Conservation (phyloP, 306 rosid species). For the Cucurbita argyrosperma region DNA sequence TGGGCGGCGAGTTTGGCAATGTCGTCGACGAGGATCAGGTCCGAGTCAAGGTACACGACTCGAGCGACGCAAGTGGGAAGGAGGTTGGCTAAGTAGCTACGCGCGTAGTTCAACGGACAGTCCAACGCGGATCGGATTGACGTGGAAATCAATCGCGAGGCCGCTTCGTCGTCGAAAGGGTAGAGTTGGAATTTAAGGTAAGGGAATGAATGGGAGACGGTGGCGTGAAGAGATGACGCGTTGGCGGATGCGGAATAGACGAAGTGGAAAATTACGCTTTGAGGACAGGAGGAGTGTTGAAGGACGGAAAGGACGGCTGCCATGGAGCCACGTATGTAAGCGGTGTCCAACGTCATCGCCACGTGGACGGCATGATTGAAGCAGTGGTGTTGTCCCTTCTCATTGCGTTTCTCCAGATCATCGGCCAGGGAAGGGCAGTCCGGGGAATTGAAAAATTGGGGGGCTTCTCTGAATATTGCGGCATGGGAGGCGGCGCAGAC, state of each 20-base stretch:
- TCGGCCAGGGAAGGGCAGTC: slow-evolving; percentile 35
- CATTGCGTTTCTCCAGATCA: slow-evolving; percentile 8
- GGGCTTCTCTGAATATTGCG: slow-evolving; percentile 53
- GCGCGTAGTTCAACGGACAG: slow-evolving; percentile 83
- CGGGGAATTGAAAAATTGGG: slow-evolving; percentile 74
- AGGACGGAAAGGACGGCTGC: slow-evolving; percentile 76
- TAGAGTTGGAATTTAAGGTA: slow-evolving; percentile 62
- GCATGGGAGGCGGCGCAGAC: neutral
- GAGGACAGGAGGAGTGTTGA: slow-evolving; percentile 75
- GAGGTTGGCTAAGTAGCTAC: slow-evolving; percentile 47
- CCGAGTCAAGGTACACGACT: slow-evolving; percentile 77
- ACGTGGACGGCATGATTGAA: slow-evolving; percentile 47
- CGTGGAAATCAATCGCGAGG: slow-evolving; percentile 55
- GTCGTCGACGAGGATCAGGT: slow-evolving; percentile 74
- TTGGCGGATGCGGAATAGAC: slow-evolving; percentile 36
- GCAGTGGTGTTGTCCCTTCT: slow-evolving; percentile 19
- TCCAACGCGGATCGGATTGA: slow-evolving; percentile 82
- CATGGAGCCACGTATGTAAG: slow-evolving; percentile 82
- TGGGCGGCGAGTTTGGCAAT: slow-evolving; percentile 48
- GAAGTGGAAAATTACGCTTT: slow-evolving; percentile 64
- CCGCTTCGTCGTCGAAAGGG: slow-evolving; percentile 37
- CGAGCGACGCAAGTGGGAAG: slow-evolving; percentile 49
- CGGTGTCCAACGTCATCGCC: slow-evolving; percentile 75
- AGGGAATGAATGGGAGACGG: slow-evolving; percentile 50
- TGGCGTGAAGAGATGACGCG: slow-evolving; percentile 35